Percentiles rank a stretch among this genome's conserved stretches.
Evolutionary conservation across 2,329 filamentous ascomycete genomes (phyloP).

Genomic region (Stachybotrys chlorohalonatus): DNA sequence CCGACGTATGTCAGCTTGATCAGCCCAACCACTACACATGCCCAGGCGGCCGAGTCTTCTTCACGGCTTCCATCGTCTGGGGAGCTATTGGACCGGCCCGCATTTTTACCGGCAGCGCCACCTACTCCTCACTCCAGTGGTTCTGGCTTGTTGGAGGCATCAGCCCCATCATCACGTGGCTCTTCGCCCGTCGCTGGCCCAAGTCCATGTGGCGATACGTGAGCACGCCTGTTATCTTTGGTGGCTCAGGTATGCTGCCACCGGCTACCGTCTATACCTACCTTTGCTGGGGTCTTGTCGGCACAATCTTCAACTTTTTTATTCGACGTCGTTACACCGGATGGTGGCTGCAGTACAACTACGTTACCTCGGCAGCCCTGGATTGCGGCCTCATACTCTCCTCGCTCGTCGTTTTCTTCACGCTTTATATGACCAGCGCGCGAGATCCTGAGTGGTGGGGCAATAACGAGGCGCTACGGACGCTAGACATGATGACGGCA

Average conservation of each 20-base stretch:
- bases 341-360: constrained; percentile 76
- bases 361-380: constrained; percentile 62
- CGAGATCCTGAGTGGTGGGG: constrained; percentile 54
- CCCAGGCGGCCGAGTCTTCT: constrained; percentile 47
- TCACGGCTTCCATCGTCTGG: constrained; percentile 64
- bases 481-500: constrained; percentile 33
- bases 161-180: constrained; percentile 54
- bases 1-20: constrained; percentile 46
- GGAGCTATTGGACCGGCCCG: constrained; percentile 62
- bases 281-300: constrained; percentile 60
- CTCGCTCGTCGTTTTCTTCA: constrained; percentile 62
- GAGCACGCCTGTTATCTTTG: constrained; percentile 60
- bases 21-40: constrained; percentile 50
- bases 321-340: constrained; percentile 56
- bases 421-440: constrained; percentile 51
- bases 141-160: constrained; percentile 62
- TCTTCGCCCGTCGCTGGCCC: constrained; percentile 52
- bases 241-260: constrained; percentile 53
- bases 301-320: constrained; percentile 59
- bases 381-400: constrained; percentile 59
- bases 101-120: constrained; percentile 54
- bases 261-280: constrained; percentile 65
- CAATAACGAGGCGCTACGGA: constrained; percentile 38
- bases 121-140: constrained; percentile 58
- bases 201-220: constrained; percentile 55